Base-by-base conservation (phyloP, 768 basidiomycete genomes). In the Chalciporus pseudorubinellus region DNA sequence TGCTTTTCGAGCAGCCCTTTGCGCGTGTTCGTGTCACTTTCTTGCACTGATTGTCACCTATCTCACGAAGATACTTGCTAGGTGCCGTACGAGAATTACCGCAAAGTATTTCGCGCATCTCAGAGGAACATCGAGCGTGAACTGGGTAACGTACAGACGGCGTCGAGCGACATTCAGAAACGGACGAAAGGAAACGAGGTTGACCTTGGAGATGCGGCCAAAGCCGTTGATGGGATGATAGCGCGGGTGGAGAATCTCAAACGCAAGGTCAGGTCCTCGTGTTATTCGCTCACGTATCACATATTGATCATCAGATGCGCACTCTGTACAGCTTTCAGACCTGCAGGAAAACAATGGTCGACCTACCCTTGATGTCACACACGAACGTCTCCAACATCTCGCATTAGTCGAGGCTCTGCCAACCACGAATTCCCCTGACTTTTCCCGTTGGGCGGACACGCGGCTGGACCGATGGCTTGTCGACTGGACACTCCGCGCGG, bases 21-120 rank as follows among this genome's bases (percentile, higher is more conserved):
- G 80, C 79, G 14, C 75, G 84, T 59, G 90, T 91, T 62, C 46
- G 78, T 62, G 49, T 29, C 33, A 31, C 50, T 42, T 34, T 49
- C 31, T 18, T 39, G 19, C 19, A 11, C n/a, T 26, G 22, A 42
- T 46, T 22, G 19, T 9, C 20, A 33, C 42, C 44, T 26, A 20
- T 42, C 52, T 62, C 52, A 67, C 48, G 11, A n/a, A 39, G 39
- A 47, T 44, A 29, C 42, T 38, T 42, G 26, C 34, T 57, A 95
- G 92, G 89, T 92, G 12, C 92, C 92, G 11, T 90, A 87, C 69
- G 92, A 95, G 73, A 88, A 88, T 59, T 89, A 92, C 62, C 84
- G 89, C 60, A 90, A 88, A 70, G 78, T 86, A n/a, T 94, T 95
- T 64, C 83, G 92, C 29, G 79, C 84, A 16, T 84, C 86, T 1